Evolutionary conservation across 176 grass and related monocot species (phyloP), one percentile per base, ranked within the genome.

Genomic region (Panicum miliaceum): DNA sequence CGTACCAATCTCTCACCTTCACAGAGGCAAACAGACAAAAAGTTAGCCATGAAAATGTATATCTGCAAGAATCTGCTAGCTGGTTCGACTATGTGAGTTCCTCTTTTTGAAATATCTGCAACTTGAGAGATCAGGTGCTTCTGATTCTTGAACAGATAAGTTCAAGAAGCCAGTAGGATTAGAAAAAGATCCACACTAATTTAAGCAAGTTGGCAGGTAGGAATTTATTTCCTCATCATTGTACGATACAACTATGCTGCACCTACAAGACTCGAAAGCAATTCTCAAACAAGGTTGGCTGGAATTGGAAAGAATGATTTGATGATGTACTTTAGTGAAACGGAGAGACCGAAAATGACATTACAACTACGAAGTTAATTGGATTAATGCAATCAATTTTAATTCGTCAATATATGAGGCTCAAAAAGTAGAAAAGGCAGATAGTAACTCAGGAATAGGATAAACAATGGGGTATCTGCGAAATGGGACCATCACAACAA

Each of bases 1-100:
- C 60, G 18, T 98, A 98, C 96, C 96, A 98, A 73, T 98, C 83
- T 42, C 89, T 81, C 71, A 98, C 93, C 94, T 93, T 81, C 6
- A 76, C 64, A 83, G 48, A 27, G 15, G 61, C 8, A 57, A 79
- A 77, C 1, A 59, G 7, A 76, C 1, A 1, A 75, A 79, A 75
- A 56, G 72, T 84, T 48, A 78, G 56, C 60, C 19, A 13, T 69
- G 35, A 19, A 68, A 81, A 47, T 53, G 35, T 36, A 26, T 75
- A n/a, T 43, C 9, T 4, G 53, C 43, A 63, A 81, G 53, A 61
- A 81, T 14, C 34, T 62, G 42, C 50, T 81, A 64, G 26, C 29
- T 85, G 62, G 27, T 69, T 77, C 6, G 20, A 63, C 25, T 64
- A 15, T 36, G 71, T 35, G 32, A 45, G 47, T 54, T 38, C 20